These are phyloP conservation scores for Rhizopogon salebrosus DNA, from an alignment of 768 basidiomycete genomes.

Conservation along the genomic window DNA sequence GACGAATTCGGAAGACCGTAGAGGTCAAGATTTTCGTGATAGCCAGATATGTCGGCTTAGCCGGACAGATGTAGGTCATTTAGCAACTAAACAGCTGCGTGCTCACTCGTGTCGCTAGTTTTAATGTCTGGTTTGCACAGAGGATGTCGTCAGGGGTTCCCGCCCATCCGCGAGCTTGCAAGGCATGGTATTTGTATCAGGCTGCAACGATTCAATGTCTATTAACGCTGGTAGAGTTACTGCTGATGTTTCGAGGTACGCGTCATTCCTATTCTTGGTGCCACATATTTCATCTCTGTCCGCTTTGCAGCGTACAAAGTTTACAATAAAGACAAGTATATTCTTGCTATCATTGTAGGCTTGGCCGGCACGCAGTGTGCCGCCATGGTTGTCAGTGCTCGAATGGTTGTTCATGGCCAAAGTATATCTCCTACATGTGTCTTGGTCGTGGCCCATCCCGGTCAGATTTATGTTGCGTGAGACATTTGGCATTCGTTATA, in stretches of 20 bases:
- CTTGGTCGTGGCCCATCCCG: slow-evolving; percentile 7
- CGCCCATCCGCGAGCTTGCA: slow-evolving; percentile 7
- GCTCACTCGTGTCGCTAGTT: slow-evolving; percentile 6
- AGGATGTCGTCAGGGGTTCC: slow-evolving; percentile 13
- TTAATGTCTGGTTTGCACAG: slow-evolving; percentile 15
- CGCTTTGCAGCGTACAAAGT: slow-evolving; percentile 11
- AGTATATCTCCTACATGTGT: slow-evolving; percentile 13
- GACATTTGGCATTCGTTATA: neutral
- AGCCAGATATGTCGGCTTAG: slow-evolving; percentile 12
- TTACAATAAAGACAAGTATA: slow-evolving; percentile 5
- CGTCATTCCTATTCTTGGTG: neutral
- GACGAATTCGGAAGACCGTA: neutral
- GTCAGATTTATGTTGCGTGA: slow-evolving; percentile 16
- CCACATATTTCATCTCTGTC: neutral
- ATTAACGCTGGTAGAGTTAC: slow-evolving; percentile 5
- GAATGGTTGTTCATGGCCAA: slow-evolving; percentile 5
- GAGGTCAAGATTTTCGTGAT: slow-evolving; percentile 6
- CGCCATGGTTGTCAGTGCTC: slow-evolving; percentile 15
- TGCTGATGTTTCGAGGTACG: slow-evolving; percentile 17
- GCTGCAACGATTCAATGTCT: slow-evolving; percentile 10
- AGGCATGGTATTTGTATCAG: slow-evolving; percentile 15
- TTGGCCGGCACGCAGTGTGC: slow-evolving; percentile 8
- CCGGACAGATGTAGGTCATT: slow-evolving; percentile 15
- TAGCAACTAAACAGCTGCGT: neutral
- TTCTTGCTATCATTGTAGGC: slow-evolving; percentile 7